These are phyloP conservation scores for Tillandsia fasciculata DNA, from an alignment of 176 grass and related monocot genomes.

Conservation along the genomic window DNA sequence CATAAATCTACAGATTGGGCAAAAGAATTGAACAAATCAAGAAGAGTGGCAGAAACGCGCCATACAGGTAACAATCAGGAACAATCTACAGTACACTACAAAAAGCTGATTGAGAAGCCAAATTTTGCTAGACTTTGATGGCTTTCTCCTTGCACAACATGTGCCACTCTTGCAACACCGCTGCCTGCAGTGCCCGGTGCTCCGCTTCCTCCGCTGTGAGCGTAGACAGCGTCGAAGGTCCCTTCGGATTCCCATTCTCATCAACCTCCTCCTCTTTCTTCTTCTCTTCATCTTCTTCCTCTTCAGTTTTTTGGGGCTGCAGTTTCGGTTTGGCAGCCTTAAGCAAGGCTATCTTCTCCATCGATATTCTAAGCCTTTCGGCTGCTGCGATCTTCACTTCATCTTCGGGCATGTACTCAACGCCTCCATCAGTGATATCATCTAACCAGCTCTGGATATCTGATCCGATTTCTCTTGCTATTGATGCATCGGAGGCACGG, in stretches of 20 bases:
- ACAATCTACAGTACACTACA: background rate
- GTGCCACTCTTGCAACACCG: slow-evolving; percentile 92
- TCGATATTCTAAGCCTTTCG: slow-evolving; percentile 65
- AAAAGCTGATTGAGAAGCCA: background rate
- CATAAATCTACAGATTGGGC: no score
- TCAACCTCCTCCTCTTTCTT: slow-evolving; percentile 55
- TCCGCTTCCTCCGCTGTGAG: slow-evolving; percentile 85
- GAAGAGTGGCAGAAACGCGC: background rate
- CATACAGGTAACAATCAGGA: background rate
- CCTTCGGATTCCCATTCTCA: slow-evolving; percentile 66
- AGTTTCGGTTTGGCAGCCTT: slow-evolving; percentile 77
- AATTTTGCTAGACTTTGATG: slow-evolving; percentile 55
- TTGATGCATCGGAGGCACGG: slow-evolving; percentile 74
- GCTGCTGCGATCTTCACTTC: slow-evolving; percentile 73
- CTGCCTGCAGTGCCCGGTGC: slow-evolving; percentile 82
- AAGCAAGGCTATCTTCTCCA: slow-evolving; percentile 81
- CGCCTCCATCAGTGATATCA: slow-evolving; percentile 67
- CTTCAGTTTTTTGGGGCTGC: slow-evolving; percentile 43
- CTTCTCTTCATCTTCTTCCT: slow-evolving; percentile 56
- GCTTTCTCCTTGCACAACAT: slow-evolving; percentile 82
- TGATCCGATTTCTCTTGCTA: slow-evolving; percentile 77
- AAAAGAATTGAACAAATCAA: background rate
- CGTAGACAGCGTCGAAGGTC: slow-evolving; percentile 66
- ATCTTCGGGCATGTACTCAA: slow-evolving; percentile 91
- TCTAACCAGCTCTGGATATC: slow-evolving; percentile 95